Percentiles rank a stretch among this genome's conserved stretches.
Conservation (phyloP, 108 stramenopile genomes). For the Nitzschia sp. region DNA sequence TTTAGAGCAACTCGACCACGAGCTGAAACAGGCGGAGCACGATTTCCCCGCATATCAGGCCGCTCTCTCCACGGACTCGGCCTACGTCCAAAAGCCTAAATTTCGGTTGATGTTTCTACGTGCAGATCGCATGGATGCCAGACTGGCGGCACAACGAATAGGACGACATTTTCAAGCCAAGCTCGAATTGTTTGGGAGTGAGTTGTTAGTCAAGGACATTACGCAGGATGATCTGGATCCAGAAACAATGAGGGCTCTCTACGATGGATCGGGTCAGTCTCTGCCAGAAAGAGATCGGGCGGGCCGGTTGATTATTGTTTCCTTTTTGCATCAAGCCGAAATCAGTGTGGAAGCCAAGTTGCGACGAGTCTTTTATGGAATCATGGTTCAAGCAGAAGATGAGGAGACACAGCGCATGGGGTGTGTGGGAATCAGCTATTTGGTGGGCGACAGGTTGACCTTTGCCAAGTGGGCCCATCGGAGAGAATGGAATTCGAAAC, state of each 20-base stretch:
- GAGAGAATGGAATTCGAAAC: conserved; percentile 4
- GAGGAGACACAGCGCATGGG: conserved; percentile 10
- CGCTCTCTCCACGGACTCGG: conserved; percentile 7
- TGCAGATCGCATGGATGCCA: conserved; percentile 33
- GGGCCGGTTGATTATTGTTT: conserved; percentile 15
- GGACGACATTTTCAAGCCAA: conserved; percentile 24
- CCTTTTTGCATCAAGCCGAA: not conserved
- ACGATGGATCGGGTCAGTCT: not conserved
- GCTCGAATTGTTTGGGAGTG: conserved; percentile 38
- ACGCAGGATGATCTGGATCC: conserved; percentile 26
- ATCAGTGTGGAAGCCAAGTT: not conserved
- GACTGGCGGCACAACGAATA: conserved; percentile 25
- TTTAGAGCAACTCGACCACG: not conserved
- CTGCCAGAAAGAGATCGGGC: conserved; percentile 20
- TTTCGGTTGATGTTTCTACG: conserved; percentile 46
- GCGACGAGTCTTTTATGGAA: not conserved
- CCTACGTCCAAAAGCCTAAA: conserved; percentile 18
- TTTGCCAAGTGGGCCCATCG: not conserved
- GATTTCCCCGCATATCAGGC: not conserved
- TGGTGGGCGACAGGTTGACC: not conserved
- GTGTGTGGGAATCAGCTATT: conserved; percentile 9
- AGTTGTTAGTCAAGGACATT: conserved; percentile 18
- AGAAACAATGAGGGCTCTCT: conserved; percentile 15
- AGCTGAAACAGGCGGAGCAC: not conserved
- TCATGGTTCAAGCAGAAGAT: not conserved